Percentiles rank a stretch among this genome's conserved stretches.
phyloP scores from a whole-genome alignment of 306 rosid species.

The Abrus pulchellus region DNA sequence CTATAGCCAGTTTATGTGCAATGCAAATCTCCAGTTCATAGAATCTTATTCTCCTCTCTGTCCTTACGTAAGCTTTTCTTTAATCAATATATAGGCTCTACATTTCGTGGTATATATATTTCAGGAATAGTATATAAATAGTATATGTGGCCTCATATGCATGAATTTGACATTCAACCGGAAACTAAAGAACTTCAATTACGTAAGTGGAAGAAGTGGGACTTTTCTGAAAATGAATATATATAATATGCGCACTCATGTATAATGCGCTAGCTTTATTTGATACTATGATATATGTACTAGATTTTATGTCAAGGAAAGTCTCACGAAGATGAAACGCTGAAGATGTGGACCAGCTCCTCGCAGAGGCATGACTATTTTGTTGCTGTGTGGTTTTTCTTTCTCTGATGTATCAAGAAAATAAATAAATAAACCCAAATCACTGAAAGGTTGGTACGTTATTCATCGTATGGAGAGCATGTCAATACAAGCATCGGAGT shows the following conservation, averaged over 20 bases:
- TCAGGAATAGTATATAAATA: too few species aligned
- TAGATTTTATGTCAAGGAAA: not conserved
- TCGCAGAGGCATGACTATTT: too few species aligned
- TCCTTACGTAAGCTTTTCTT: not conserved
- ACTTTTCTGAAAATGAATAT: slow-evolving; percentile 14
- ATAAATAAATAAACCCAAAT: too few species aligned
- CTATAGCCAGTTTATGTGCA: not conserved
- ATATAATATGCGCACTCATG: slow-evolving; percentile 26
- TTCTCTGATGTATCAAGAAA: too few species aligned
- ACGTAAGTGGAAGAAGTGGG: slow-evolving; percentile 21
- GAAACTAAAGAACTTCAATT: not conserved
- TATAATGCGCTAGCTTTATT: slow-evolving; percentile 25
- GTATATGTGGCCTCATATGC: not conserved
- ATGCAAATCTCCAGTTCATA: not conserved
- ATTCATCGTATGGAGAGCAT: too few species aligned
- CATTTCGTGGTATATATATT: slow-evolving; percentile 8
- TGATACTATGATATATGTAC: slow-evolving; percentile 12
- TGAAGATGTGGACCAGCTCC: slow-evolving; percentile 4
- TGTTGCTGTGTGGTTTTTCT: too few species aligned
- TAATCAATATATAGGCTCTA: not conserved
- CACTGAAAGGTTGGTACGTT: too few species aligned
- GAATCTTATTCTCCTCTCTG: slow-evolving; percentile 17
- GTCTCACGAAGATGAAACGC: not conserved
- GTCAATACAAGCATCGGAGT: too few species aligned
- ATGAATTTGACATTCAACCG: not conserved